Percentiles rank a stretch among this genome's conserved stretches.
These are phyloP conservation scores for Penicillium sp. DNA, from an alignment of 2,329 filamentous ascomycete species.

Conservation along the genomic window DNA sequence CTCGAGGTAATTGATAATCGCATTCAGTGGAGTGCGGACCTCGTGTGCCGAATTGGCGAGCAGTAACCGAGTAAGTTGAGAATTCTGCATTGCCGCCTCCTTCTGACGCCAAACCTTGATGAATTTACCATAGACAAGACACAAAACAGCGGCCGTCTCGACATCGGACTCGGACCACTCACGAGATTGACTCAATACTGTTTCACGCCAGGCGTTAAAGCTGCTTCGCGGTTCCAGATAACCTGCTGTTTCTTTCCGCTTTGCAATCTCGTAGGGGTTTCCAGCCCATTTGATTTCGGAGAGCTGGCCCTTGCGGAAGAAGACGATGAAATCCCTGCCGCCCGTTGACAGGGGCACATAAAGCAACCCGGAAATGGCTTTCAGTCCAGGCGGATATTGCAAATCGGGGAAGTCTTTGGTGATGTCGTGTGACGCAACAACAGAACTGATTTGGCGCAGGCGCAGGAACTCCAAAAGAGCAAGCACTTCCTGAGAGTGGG, in stretches of 20 bases:
- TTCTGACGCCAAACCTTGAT: conserved; percentile 93
- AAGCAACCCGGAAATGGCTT: conserved; percentile 69
- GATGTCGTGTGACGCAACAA: conserved; percentile 73
- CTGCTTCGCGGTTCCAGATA: conserved; percentile 76
- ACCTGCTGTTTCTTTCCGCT: conserved; percentile 68
- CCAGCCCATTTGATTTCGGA: conserved; percentile 69
- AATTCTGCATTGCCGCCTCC: conserved; percentile 75
- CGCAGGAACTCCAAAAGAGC: conserved; percentile 80
- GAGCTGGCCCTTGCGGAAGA: conserved; percentile 75
- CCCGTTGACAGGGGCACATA: conserved; percentile 73
- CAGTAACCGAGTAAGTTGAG: conserved; percentile 70
- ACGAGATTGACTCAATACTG: conserved; percentile 70
- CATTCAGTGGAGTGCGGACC: conserved; percentile 83
- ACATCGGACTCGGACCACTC: conserved; percentile 88
- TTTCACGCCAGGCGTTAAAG: conserved; percentile 78
- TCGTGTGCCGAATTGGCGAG: conserved; percentile 88
- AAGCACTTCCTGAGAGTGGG: conserved; percentile 74
- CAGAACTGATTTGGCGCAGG: conserved; percentile 66
- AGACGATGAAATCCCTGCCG: conserved; percentile 81
- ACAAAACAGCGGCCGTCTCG: conserved; percentile 81
- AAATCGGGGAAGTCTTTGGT: conserved; percentile 73
- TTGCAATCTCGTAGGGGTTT: conserved; percentile 61
- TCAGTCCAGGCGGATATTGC: conserved; percentile 71
- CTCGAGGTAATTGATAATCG: conserved; percentile 91
- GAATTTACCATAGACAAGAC: conserved; percentile 81